phyloP scores from a whole-genome alignment of 345 rosid genomes.

The Gossypium ekmanianum region DNA sequence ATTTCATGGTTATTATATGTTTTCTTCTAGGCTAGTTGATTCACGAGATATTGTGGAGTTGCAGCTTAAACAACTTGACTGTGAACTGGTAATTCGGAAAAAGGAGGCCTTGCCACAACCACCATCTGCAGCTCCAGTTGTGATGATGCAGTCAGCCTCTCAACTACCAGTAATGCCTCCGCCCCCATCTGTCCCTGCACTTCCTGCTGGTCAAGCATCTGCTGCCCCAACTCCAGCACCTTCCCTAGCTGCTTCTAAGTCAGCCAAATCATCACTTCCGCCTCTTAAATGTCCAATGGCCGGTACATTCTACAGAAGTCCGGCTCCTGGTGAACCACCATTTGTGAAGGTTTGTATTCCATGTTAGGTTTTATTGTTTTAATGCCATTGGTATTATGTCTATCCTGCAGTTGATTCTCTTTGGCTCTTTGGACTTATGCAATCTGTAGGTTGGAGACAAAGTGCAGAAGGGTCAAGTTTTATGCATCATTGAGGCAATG shows the following conservation, averaged over 20 bases:
- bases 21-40: conserved; percentile 70
- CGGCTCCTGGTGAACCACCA: conserved; percentile 74
- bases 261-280: conserved; percentile 59
- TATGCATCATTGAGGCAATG: conserved; percentile 93
- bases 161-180: conserved; percentile 32
- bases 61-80: conserved; percentile 79
- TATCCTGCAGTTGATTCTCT: not conserved
- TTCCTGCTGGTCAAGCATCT: conserved; percentile 39
- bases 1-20: not conserved
- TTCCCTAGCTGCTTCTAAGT: conserved; percentile 40
- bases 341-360: conserved; percentile 63
- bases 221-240: conserved; percentile 41
- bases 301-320: conserved; percentile 79
- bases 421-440: conserved; percentile 2
- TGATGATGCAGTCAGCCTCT: conserved; percentile 53
- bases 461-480: conserved; percentile 85
- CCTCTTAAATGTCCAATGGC: conserved; percentile 88
- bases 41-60: conserved; percentile 84
- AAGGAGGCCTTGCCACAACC: conserved; percentile 81
- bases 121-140: conserved; percentile 44
- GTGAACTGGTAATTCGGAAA: conserved; percentile 73
- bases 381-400: conserved; percentile 4
- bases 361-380: conserved; percentile 12
- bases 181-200: conserved; percentile 28
- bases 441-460: conserved; percentile 76